Evolutionary conservation across 768 basidiomycete genomes (phyloP).

Genomic region (Wakefieldia striispora): DNA sequence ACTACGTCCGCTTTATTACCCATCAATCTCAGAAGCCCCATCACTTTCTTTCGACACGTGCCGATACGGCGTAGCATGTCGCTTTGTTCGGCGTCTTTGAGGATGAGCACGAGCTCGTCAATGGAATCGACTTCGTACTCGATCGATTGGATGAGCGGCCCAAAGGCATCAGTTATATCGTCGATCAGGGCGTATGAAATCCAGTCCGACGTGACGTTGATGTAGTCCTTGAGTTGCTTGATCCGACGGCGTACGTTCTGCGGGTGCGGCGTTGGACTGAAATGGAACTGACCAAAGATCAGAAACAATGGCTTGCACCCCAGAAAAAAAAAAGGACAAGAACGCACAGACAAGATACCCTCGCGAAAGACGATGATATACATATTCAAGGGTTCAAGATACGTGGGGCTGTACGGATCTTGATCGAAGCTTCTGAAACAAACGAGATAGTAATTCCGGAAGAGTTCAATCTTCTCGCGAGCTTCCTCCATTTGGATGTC

Average conservation of each 20-base stretch:
- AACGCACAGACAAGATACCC: conserved; percentile 85
- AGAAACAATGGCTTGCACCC: neutral
- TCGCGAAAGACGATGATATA: conserved; percentile 99
- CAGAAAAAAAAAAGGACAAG: neutral
- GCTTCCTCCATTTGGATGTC: conserved; percentile 99
- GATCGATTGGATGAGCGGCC: conserved; percentile 96
- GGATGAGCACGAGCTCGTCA: conserved; percentile 94
- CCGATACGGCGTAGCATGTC: conserved; percentile 98
- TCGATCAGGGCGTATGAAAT: conserved; percentile 99
- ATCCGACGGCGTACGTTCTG: conserved; percentile 97
- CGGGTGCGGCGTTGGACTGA: conserved; percentile 94
- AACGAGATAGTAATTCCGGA: conserved; percentile 97
- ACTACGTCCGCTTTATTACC: conserved; percentile 99
- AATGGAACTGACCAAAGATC: conserved; percentile 72
- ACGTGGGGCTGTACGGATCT: conserved; percentile 94
- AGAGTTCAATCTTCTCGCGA: conserved; percentile 99
- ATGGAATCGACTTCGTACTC: conserved; percentile 99
- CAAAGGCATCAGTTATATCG: conserved; percentile 99
- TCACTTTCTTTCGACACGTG: conserved; percentile 98
- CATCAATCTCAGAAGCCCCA: conserved; percentile 95
- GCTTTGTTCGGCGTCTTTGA: conserved; percentile 73
- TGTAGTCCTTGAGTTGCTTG: conserved; percentile 99
- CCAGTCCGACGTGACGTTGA: conserved; percentile 98
- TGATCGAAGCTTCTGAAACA: conserved; percentile 99
- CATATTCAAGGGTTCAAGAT: conserved; percentile 98